phyloP scores from a whole-genome alignment of 768 basidiomycete genomes.

The Russula sp. region DNA sequence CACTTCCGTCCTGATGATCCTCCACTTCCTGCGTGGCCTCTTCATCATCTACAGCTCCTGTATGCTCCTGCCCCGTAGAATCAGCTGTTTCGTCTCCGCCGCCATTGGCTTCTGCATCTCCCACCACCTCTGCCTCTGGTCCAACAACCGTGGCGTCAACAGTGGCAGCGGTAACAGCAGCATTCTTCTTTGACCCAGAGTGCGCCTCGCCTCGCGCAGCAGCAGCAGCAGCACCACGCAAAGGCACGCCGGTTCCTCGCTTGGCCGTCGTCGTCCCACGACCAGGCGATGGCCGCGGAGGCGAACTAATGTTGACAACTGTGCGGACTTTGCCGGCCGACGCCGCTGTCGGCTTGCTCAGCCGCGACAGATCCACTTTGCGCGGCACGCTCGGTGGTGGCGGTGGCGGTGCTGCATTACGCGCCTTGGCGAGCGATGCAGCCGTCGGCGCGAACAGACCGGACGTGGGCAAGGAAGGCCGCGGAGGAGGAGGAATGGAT shows the following conservation, averaged over 20 bases:
- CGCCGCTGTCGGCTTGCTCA: slow-evolving; percentile 80
- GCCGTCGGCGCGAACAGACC: slow-evolving; percentile 79
- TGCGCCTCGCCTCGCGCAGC: slow-evolving; percentile 25
- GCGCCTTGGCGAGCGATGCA: slow-evolving; percentile 66
- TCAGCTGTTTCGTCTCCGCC: background rate
- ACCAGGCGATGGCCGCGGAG: slow-evolving; percentile 23
- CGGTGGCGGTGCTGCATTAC: slow-evolving; percentile 43
- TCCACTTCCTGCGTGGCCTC: slow-evolving; percentile 15
- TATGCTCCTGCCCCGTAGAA: background rate
- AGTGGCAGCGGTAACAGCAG: background rate
- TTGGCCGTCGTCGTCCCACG: slow-evolving; percentile 27
- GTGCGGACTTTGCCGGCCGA: slow-evolving; percentile 54
- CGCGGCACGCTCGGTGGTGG: slow-evolving; percentile 48
- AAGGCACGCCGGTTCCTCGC: slow-evolving; percentile 5
- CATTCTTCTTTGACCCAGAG: slow-evolving; percentile 23
- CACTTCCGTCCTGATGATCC: slow-evolving; percentile 14
- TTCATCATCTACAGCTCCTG: slow-evolving; percentile 22
- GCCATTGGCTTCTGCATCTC: background rate
- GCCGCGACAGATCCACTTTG: slow-evolving; percentile 47
- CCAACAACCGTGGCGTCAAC: slow-evolving; percentile 19
- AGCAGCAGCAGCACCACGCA: slow-evolving; percentile 20
- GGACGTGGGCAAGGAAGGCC: slow-evolving; percentile 34
- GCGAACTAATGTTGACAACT: slow-evolving; percentile 22
- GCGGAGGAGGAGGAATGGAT: background rate
- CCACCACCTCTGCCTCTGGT: slow-evolving; percentile 6